Percentiles rank a stretch among this genome's conserved stretches.
Evolutionary conservation across 2,329 filamentous ascomycete species (phyloP).

Genomic region (Lasiodiplodia sp.): DNA sequence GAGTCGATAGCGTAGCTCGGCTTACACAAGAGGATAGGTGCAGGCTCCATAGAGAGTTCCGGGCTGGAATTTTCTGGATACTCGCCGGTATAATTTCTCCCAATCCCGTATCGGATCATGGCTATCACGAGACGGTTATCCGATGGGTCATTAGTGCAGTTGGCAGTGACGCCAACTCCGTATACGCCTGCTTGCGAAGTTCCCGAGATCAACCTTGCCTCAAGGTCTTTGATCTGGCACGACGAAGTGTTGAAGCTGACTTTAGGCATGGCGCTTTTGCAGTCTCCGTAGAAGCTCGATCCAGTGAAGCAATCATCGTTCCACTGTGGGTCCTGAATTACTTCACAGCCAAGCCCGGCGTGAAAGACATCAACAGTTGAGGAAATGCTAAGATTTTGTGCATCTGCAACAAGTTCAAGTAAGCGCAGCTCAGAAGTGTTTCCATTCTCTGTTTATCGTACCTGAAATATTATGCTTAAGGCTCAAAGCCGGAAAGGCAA

Average conservation of each 20-base stretch:
- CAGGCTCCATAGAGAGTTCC: neutral
- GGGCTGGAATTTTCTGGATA: neutral
- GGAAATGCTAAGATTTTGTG: neutral
- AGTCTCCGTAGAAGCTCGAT: constrained; percentile 1
- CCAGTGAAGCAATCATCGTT: neutral
- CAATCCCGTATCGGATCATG: neutral
- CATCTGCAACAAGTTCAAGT: neutral
- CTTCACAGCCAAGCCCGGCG: neutral
- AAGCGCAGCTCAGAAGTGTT: neutral
- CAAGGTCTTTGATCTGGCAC: neutral
- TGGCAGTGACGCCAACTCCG: neutral
- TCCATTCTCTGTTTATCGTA: neutral
- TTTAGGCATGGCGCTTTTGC: neutral
- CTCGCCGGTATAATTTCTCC: neutral
- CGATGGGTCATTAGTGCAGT: neutral
- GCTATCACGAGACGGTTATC: neutral
- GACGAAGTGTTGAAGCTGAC: neutral
- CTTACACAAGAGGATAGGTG: neutral
- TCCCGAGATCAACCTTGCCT: neutral
- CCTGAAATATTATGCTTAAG: neutral
- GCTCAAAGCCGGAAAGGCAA: neutral
- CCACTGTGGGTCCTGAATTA: neutral
- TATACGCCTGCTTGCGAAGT: neutral
- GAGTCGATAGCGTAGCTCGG: neutral
- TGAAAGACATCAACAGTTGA: neutral